Percentiles rank a stretch among this genome's conserved stretches.
Evolutionary conservation across 1,284 basidiomycete genomes (phyloP).

Genomic region (Moniliophthora roreri): DNA sequence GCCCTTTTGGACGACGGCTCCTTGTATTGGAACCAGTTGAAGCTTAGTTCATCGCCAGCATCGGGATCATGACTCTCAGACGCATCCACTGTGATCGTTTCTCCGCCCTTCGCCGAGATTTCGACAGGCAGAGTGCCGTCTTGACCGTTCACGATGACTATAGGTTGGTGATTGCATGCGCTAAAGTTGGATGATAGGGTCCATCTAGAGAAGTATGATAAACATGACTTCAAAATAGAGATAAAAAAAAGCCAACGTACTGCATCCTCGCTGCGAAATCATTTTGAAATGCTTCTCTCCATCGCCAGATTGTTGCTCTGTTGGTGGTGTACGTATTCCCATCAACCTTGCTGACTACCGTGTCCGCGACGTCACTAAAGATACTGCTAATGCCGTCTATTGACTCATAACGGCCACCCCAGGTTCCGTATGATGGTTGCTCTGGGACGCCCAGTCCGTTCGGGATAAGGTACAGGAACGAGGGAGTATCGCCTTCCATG

Average conservation of each 20-base stretch:
- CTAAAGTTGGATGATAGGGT: background rate
- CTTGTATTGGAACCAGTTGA: constrained; percentile 6
- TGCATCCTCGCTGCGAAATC: constrained; percentile 12
- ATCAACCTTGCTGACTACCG: constrained; percentile 4
- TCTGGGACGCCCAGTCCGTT: constrained; percentile 5
- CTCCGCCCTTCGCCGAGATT: background rate
- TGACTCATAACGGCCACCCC: constrained; percentile 7
- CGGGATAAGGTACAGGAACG: constrained; percentile 6
- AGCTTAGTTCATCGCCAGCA: background rate
- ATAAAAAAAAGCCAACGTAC: background rate
- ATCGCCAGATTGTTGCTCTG: constrained; percentile 11
- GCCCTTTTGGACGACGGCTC: background rate
- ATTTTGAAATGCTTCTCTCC: constrained; percentile 10
- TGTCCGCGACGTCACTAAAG: constrained; percentile 5
- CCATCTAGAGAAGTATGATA: constrained; percentile 2
- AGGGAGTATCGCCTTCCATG: constrained; percentile 10
- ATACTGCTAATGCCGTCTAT: background rate
- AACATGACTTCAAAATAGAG: background rate
- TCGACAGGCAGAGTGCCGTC: background rate
- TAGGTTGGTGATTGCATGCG: constrained; percentile 4
- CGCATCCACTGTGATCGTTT: constrained; percentile 2
- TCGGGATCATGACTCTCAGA: constrained; percentile 6
- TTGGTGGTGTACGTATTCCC: constrained; percentile 1
- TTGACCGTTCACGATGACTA: constrained; percentile 3
- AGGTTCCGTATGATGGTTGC: background rate